Percentiles rank a stretch among this genome's conserved stretches.
Evolutionary conservation across 1,284 basidiomycete genomes (phyloP).

Genomic region (Sporisorium sorghi): DNA sequence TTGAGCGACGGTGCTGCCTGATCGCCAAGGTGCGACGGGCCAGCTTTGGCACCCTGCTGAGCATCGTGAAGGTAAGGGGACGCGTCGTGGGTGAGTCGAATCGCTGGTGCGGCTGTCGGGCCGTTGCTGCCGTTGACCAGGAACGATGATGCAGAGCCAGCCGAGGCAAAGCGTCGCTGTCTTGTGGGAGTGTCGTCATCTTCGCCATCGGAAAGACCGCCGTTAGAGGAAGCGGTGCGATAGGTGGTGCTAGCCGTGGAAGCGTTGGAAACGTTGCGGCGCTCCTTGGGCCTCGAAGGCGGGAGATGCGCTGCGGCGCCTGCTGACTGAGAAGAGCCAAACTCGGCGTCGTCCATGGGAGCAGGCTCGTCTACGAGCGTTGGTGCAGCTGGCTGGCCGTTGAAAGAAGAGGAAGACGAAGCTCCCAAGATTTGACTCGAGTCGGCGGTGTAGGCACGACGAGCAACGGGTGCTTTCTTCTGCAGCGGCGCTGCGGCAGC

Average conservation of each 20-base stretch:
- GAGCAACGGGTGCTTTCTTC: conserved; percentile 39
- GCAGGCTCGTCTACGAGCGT: conserved; percentile 24
- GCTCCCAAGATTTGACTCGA: conserved; percentile 5
- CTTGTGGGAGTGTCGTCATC: conserved; percentile 22
- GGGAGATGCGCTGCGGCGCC: conserved; percentile 5
- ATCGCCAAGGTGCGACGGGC: conserved; percentile 1
- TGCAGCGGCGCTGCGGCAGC: conserved; percentile 9
- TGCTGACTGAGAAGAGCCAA: background rate
- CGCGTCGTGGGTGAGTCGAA: conserved; percentile 46
- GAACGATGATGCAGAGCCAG: conserved; percentile 24
- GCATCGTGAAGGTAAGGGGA: conserved; percentile 39
- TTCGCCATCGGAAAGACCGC: conserved; percentile 25
- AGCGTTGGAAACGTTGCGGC: conserved; percentile 42
- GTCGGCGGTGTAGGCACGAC: conserved; percentile 44
- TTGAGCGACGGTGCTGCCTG: conserved; percentile 14
- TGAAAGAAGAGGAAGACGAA: conserved; percentile 4
- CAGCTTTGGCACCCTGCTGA: no score
- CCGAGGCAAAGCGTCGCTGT: conserved; percentile 26
- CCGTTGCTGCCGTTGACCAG: conserved; percentile 15
- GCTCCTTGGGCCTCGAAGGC: conserved; percentile 17
- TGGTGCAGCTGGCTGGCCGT: background rate
- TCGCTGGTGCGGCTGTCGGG: conserved; percentile 28
- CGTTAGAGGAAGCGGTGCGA: conserved; percentile 43
- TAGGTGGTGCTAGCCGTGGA: conserved; percentile 49
- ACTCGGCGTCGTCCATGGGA: background rate